Percentiles rank a stretch among this genome's conserved stretches.
phyloP scores from a whole-genome alignment of 495 filamentous ascomycete species.

The Xylaria intraflava region DNA sequence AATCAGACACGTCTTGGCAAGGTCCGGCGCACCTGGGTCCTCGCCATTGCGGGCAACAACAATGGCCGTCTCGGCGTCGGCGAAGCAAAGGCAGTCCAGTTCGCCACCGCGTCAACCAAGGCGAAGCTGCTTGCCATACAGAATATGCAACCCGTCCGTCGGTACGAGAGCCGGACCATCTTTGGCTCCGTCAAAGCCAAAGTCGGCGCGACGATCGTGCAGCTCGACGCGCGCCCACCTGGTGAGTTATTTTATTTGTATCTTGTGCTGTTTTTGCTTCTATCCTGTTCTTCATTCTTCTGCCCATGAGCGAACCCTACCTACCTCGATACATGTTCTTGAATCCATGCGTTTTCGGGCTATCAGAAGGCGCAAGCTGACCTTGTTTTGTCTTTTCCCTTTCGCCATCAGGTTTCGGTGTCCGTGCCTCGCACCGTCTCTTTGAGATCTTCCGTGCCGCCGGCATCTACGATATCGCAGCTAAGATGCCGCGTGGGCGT shows the following conservation, averaged over 20 bases:
- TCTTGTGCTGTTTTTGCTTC: background rate
- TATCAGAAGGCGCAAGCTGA: background rate
- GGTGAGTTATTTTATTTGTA: constrained; percentile 65
- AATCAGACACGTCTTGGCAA: constrained; percentile 98
- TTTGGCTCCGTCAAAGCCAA: constrained; percentile 80
- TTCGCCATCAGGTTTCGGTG: constrained; percentile 65
- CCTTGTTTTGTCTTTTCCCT: background rate
- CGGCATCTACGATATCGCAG: constrained; percentile 80
- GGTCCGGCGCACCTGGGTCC: constrained; percentile 60
- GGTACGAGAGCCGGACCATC: constrained; percentile 89
- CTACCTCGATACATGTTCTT: background rate
- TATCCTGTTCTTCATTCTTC: background rate
- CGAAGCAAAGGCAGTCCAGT: constrained; percentile 77
- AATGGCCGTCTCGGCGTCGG: constrained; percentile 83
- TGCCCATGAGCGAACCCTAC: background rate
- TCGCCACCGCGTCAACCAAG: constrained; percentile 53
- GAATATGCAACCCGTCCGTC: constrained; percentile 77
- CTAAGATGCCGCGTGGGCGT: constrained; percentile 65
- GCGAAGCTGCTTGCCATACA: constrained; percentile 69
- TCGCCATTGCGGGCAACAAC: constrained; percentile 76
- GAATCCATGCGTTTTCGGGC: background rate
- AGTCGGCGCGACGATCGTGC: constrained; percentile 72
- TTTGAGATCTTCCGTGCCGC: constrained; percentile 82
- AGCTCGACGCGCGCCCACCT: constrained; percentile 75
- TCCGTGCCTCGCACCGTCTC: constrained; percentile 82